A percentile compares a stretch with the other conserved stretches of the same genome.
These are phyloP conservation scores for Huntiella bhutanensis DNA, from an alignment of 2,329 filamentous ascomycete species.

Conservation along the genomic window DNA sequence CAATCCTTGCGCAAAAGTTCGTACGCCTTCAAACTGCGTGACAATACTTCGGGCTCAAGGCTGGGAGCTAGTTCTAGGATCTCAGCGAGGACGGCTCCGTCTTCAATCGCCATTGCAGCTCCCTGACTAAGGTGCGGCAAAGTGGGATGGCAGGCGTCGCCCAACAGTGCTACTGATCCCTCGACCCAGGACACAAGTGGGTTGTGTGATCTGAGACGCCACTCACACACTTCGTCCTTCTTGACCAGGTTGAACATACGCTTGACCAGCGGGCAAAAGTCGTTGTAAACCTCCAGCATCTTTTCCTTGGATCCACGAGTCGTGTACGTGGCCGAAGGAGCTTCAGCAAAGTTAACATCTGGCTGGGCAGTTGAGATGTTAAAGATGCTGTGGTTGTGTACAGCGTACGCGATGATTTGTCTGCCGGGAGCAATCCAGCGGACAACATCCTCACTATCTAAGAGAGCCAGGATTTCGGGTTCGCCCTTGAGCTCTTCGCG, in stretches of 20 bases:
- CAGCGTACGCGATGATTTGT: constrained; percentile 63
- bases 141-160: constrained; percentile 49
- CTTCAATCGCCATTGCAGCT: constrained; percentile 49
- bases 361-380: constrained; percentile 45
- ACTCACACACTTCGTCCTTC: constrained; percentile 45
- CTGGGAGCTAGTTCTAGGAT: constrained; percentile 25
- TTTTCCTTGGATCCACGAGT: constrained; percentile 39
- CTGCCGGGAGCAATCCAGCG: constrained; percentile 59
- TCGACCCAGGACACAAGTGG: constrained; percentile 38
- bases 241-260: constrained; percentile 41
- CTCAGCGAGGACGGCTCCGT: constrained; percentile 40
- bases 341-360: constrained; percentile 38
- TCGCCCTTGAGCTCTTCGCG: constrained; percentile 48
- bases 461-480: constrained; percentile 45
- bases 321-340: constrained; percentile 41
- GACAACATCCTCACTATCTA: constrained; percentile 47
- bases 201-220: constrained; percentile 40
- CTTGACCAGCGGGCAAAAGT: constrained; percentile 40
- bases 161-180: constrained; percentile 36
- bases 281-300: constrained; percentile 41
- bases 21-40: constrained; percentile 33
- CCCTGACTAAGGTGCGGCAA: constrained; percentile 49
- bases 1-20: constrained; percentile 37
- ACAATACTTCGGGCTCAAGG: constrained; percentile 21
- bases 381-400: constrained; percentile 46